Base-by-base conservation (phyloP, 1,284 basidiomycete genomes). In the Paramarasmius palmivorus region DNA sequence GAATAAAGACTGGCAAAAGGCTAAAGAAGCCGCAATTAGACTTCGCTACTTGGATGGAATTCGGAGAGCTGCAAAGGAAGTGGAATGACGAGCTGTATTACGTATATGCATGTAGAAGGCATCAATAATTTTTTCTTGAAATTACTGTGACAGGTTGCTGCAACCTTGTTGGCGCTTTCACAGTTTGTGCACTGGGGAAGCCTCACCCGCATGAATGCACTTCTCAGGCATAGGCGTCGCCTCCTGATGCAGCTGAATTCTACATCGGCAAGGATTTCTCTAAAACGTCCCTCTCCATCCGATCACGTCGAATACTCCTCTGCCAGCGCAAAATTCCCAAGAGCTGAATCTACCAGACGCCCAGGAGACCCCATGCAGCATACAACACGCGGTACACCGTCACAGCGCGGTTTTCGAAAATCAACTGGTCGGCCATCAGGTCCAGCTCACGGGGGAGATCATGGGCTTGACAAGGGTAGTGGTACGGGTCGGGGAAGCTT, bases 11-110 rank as follows among this genome's bases (percentile, higher is more conserved):
- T 87, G 92, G 80, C 63, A 67, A 6, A 63, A 68, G 1, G 86
- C 83, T 0, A 86, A 84, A 65, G 66, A 68, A 15, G 79, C 81
- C 9, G 81, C 88, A 12, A 81, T 93, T 23, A 78, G 86, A 61
- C 76, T 96, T 23, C 84, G 86, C 61, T 97, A 95, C 66, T 72
- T 92, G 65, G 73, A 84, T 50, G 84, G 87, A n/a, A 84, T 95
- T 20, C 78, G 83, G 37, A 71, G 77, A 10, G 92, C 93, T 5
- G 88, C 84, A 4, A 77, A 75, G 56, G 77, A 66, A 52, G 82
- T 81, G 77, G 63, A 41, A 23, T 10, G 19, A 22, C 36, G 77
- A 57, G 75, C 74, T 12, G 23, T 57, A 50, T 10, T 41, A 17
- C 20, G 25, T 22, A 37, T 53, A 40, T 39, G n/a, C 23, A 32